Base-by-base conservation (phyloP, 1,284 basidiomycete genomes). In the Sanghuangporus baumii region DNA sequence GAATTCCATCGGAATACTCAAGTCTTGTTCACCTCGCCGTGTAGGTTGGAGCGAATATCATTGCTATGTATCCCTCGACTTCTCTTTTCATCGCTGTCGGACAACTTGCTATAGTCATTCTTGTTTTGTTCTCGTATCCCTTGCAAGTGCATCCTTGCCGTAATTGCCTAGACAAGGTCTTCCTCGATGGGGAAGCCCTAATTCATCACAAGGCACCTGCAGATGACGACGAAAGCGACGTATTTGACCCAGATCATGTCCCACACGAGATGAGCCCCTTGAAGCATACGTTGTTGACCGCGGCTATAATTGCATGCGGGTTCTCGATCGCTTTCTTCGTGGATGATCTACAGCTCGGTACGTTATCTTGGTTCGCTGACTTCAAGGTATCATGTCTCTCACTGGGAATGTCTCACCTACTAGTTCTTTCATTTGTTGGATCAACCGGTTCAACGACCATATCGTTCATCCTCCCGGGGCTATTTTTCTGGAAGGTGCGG, bases 401-500 rank as follows among this genome's bases (percentile, higher is more conserved):
- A 47, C 54, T 26, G 55, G 8, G 6, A 37, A 38, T 59, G 48
- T 41, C 59, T 63, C 14, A 55, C 14, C 11, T 69, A 94, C 11
- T 69, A 94, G 94, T 98, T 11, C 80, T 98, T 36, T 93, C 95
- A 4, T 97, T 99, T 72, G 97, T 99, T 31, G 97, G 97, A 6
- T 91, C 94, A 9, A 97, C 96, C 0, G 97, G 97, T 16, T 96
- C 93, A 18, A 98, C 96, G 14, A 98, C 90, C 3, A 96, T 99
- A 68, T 96, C 93, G 8, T 99, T 99, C 75, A 98, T 99, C 71
- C 82, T 99, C 4, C 96, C 97, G 0, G 94, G 95, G 58, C 72
- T 93, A 64, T 86, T 93, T 69, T 91, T 86, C 73, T 91, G 88
- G 88, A 86, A 90, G 87, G 88, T 88, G 65, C 67, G 8, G 7